A percentile compares a stretch with the other conserved stretches of the same genome.
These are phyloP conservation scores for Breynia disticha DNA, from an alignment of 441 rosid species.

Conservation along the genomic window DNA sequence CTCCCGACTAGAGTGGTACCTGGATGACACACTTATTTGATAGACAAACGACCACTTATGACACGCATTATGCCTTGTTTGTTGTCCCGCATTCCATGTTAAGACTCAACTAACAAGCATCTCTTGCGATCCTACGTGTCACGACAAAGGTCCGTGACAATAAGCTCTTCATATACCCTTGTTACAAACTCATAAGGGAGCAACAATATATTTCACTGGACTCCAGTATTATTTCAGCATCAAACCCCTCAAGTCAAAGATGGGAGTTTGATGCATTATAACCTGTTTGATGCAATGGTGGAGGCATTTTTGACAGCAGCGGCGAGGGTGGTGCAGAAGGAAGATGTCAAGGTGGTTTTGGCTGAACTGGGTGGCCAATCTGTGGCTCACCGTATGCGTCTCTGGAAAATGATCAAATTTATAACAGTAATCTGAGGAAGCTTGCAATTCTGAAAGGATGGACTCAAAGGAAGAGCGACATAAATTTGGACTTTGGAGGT, in stretches of 20 bases:
- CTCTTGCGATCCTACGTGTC: too few species aligned
- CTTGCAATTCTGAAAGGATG: constrained; percentile 5
- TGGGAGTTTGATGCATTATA: constrained; percentile 10
- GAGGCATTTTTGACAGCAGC: constrained; percentile 17
- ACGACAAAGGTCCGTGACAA: too few species aligned
- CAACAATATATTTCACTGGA: constrained; percentile 11
- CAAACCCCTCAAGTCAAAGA: constrained; percentile 6
- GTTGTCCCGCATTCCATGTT: too few species aligned
- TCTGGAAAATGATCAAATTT: constrained; percentile 4
- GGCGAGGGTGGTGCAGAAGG: constrained; percentile 13
- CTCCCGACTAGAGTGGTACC: too few species aligned
- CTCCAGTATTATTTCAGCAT: constrained; percentile 13
- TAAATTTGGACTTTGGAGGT: constrained; percentile 17
- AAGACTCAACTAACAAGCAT: too few species aligned
- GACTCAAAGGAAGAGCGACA: constrained; percentile 15
- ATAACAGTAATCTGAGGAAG: constrained; percentile 9
- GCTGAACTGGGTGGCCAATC: constrained; percentile 16
- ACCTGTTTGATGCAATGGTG: constrained; percentile 21
- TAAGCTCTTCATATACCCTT: too few species aligned
- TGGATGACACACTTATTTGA: too few species aligned
- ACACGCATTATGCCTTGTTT: too few species aligned
- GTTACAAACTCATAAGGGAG: constrained; percentile 4
- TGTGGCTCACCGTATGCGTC: neutral
- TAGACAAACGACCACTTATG: too few species aligned
- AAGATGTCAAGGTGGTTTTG: constrained; percentile 15